Evolutionary conservation across 2,329 filamentous ascomycete species (phyloP).

Genomic region (Colletotrichum noveboracense): DNA sequence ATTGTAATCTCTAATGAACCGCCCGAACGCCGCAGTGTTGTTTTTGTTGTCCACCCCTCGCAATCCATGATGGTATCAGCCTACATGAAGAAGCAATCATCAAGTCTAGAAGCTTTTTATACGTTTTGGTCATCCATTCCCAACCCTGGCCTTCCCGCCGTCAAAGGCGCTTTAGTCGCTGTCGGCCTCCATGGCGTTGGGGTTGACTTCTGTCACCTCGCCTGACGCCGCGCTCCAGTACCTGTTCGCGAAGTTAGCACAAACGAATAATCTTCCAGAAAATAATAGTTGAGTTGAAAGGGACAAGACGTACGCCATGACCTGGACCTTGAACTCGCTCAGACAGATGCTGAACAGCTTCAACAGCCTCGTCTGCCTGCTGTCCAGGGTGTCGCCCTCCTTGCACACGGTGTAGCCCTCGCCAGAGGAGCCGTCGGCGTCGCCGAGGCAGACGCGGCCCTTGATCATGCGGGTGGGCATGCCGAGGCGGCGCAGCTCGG

Average conservation of each 20-base stretch:
- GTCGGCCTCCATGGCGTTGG: slow-evolving; percentile 41
- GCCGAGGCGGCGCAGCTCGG: slow-evolving; percentile 85
- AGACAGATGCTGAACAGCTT: slow-evolving; percentile 93
- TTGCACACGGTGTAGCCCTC: slow-evolving; percentile 79
- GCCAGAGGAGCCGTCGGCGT: slow-evolving; percentile 49
- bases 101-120: slow-evolving; percentile 19
- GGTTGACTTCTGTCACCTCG: slow-evolving; percentile 62
- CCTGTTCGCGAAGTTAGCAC: slow-evolving; percentile 31
- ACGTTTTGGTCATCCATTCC: not conserved
- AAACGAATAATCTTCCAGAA: not conserved
- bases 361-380: slow-evolving; percentile 88
- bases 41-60: slow-evolving; percentile 18
- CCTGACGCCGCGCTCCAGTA: slow-evolving; percentile 67
- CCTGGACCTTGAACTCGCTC: slow-evolving; percentile 85
- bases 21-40: slow-evolving; percentile 16
- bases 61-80: slow-evolving; percentile 26
- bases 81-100: slow-evolving; percentile 23
- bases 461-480: slow-evolving; percentile 89
- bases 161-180: slow-evolving; percentile 4
- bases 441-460: slow-evolving; percentile 80
- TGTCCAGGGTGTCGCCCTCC: slow-evolving; percentile 85
- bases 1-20: not conserved
- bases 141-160: not conserved
- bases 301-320: slow-evolving; percentile 67
- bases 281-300: not conserved